These are phyloP conservation scores for Eucalyptus cladocalyx DNA, from an alignment of 345 rosid genomes.

Conservation along the genomic window DNA sequence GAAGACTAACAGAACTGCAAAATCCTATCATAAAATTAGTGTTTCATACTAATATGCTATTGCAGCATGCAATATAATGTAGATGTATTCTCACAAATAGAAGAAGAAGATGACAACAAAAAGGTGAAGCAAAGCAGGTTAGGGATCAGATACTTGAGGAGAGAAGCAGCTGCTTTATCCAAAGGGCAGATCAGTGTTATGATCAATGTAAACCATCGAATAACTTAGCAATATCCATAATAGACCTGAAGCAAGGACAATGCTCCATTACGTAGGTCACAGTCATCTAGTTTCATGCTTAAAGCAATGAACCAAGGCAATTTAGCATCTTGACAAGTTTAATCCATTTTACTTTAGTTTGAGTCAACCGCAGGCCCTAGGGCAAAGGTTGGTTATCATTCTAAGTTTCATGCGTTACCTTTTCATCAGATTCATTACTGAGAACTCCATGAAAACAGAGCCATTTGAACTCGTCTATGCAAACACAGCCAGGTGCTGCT, in stretches of 20 bases:
- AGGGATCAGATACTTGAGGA: not conserved
- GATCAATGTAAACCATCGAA: not conserved
- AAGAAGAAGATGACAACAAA: not conserved
- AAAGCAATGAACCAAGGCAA: not conserved
- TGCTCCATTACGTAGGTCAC: not conserved
- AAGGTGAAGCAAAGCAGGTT: not conserved
- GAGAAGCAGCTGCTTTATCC: not conserved
- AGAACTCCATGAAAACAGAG: not conserved
- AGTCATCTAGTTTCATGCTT: not conserved
- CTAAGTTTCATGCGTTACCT: not conserved
- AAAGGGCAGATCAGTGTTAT: not conserved
- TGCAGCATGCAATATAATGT: not conserved
- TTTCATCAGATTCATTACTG: not conserved
- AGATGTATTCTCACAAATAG: not conserved
- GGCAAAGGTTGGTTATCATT: not conserved
- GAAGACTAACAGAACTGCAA: slow-evolving; percentile 59
- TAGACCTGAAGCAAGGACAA: not conserved
- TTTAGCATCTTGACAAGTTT: not conserved
- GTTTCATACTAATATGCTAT: not conserved
- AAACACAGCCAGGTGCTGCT: not conserved
- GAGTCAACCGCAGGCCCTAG: not conserved
- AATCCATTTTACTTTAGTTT: not conserved
- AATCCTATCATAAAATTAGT: not conserved
- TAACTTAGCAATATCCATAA: not conserved
- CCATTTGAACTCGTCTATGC: not conserved